Base-by-base conservation (phyloP, 805 yeast species). In the Myxozyma geophila region DNA sequence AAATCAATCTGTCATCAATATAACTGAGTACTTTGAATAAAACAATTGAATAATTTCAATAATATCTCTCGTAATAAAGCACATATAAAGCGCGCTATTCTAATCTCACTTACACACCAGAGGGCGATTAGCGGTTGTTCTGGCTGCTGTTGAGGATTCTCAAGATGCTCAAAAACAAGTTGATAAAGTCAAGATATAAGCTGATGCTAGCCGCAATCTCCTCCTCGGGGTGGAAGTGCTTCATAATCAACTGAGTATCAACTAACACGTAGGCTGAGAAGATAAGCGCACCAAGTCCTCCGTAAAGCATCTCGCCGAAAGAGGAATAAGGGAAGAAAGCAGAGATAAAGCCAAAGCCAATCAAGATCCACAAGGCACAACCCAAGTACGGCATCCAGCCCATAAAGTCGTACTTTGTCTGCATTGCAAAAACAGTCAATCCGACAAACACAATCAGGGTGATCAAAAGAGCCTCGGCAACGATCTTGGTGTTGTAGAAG, bases 191-290 rank as follows among this genome's bases (percentile, higher is more conserved):
- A 79, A 91, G 81, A 74, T 92, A 91, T 66, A 92, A 81, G 69
- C 84, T 78, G 73, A 92, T 85, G 15, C 93, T 85, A 57, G 96
- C 93, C 46, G 85, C 82, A n/a, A 91, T 82, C 72, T 90, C 96
- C 70, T 92, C 96, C 70, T 91, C 97, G 49, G 91, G 86, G 71
- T 87, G 87, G 70, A 81, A 85, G 61, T 84, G 85, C 72, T 87
- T 85, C 85, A 91, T 82, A 60, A 91, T 84, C 70, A 85, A 74
- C 75, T 91, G 96, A 21, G 96, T 91, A 74, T 91, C 97, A 52
- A 90, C 84, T 56, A 91, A 76, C 63, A 92, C 82, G 73, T 87
- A 90, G 4, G 85, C 83, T 13, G 87, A 80, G 76, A 91, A 91
- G 1, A 91, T 76, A 48, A 87, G 71, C 4, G 96, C 95, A 28